Conservation (phyloP, 306 rosid species). For the Fagus crenata region DNA sequence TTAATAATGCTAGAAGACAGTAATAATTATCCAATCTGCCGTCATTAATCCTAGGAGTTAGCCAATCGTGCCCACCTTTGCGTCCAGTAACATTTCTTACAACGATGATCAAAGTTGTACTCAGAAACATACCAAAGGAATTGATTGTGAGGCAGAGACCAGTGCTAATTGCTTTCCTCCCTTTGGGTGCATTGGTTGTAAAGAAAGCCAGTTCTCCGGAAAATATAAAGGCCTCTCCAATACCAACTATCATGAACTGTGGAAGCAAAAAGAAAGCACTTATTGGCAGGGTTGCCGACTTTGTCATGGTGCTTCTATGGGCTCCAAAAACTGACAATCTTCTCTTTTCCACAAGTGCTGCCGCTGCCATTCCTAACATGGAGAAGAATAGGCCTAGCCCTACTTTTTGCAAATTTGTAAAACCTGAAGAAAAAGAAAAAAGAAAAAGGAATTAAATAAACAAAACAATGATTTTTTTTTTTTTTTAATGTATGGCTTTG, state of each 20-base stretch:
- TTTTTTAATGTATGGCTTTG: too few species aligned
- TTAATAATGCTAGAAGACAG: not conserved
- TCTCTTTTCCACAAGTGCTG: not conserved
- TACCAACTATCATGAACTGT: slow-evolving; percentile 12
- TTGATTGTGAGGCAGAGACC: not conserved
- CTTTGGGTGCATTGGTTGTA: not conserved
- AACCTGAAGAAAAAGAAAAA: not conserved
- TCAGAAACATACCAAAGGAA: not conserved
- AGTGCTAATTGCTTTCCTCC: not conserved
- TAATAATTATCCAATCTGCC: not conserved
- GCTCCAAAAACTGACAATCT: not conserved
- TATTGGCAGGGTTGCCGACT: not conserved
- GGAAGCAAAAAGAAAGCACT: slow-evolving; percentile 1
- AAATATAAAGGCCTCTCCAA: not conserved
- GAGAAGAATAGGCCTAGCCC: not conserved
- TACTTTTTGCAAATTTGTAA: not conserved
- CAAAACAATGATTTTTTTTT: too few species aligned
- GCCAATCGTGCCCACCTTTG: not conserved
- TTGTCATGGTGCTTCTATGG: not conserved
- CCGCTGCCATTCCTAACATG: slow-evolving; percentile 11
- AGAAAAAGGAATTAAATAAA: too few species aligned
- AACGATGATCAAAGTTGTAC: not conserved
- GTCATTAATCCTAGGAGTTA: not conserved
- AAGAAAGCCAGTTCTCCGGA: not conserved
- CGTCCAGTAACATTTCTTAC: not conserved